Conservation (phyloP, 1,284 basidiomycete species). For the Austroboletus niveus region DNA sequence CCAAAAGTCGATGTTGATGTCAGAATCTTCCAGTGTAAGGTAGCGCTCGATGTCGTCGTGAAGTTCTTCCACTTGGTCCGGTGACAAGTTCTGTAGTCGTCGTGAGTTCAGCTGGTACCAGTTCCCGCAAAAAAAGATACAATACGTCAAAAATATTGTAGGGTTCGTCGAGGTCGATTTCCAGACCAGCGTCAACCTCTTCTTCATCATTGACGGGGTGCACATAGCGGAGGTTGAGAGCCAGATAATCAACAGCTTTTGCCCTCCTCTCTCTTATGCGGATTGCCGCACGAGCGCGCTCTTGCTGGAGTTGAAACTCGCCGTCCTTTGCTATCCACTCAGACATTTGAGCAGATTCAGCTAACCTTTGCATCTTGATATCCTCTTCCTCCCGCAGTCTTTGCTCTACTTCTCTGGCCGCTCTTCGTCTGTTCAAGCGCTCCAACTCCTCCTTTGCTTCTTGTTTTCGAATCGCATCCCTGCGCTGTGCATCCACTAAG, state of each 20-base stretch:
- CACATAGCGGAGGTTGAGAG: conserved; percentile 89
- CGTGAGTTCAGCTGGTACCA: conserved; percentile 18
- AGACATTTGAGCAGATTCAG: conserved; percentile 95
- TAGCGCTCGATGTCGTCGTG: conserved; percentile 95
- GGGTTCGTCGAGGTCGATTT: conserved; percentile 98
- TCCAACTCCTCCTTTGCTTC: conserved; percentile 97
- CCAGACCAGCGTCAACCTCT: conserved; percentile 81
- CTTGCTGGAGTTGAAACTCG: conserved; percentile 96
- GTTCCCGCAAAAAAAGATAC: conserved; percentile 29
- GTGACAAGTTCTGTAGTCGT: conserved; percentile 69
- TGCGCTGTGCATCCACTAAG: conserved; percentile 74
- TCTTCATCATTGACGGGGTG: conserved; percentile 64
- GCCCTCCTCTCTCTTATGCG: conserved; percentile 94
- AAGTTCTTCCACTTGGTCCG: conserved; percentile 89
- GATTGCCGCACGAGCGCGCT: conserved; percentile 87
- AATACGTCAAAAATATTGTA: conserved; percentile 91
- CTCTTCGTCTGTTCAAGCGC: conserved; percentile 84
- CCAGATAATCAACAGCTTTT: conserved; percentile 93
- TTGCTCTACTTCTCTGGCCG: conserved; percentile 89
- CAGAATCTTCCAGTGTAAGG: conserved; percentile 80
- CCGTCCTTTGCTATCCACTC: conserved; percentile 98
- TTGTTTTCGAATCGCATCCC: conserved; percentile 78
- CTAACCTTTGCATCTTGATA: conserved; percentile 79
- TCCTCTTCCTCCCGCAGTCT: conserved; percentile 91
- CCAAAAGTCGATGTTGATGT: conserved; percentile 95